A percentile compares a stretch with the other conserved stretches of the same genome.
These are phyloP conservation scores for Endoconidiophora polonica DNA, from an alignment of 2,329 filamentous ascomycete species.

Conservation along the genomic window DNA sequence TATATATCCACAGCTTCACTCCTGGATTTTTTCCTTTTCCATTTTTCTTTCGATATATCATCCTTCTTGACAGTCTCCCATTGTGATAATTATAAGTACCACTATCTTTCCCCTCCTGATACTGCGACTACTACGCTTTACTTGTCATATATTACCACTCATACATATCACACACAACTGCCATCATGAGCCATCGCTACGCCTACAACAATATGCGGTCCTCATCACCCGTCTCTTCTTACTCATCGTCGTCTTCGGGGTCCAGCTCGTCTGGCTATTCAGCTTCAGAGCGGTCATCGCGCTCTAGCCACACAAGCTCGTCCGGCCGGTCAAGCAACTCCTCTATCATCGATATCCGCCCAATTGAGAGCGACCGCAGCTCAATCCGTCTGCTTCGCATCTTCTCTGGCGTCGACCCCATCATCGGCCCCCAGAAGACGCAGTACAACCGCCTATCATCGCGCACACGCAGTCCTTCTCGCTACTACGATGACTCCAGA, in stretches of 20 bases:
- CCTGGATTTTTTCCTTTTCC: too few species aligned
- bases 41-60: not conserved
- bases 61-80: not conserved
- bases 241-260: conserved; percentile 2
- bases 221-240: not conserved
- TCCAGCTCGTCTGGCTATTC: conserved; percentile 5
- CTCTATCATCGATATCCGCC: not conserved
- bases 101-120: not conserved
- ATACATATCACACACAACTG: not conserved
- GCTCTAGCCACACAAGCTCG: not conserved
- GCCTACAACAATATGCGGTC: too few species aligned
- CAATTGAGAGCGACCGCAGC: conserved; percentile 5
- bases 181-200: conserved; percentile 5
- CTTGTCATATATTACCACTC: not conserved
- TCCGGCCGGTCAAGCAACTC: not conserved
- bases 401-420: conserved; percentile 13
- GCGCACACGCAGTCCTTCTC: not conserved
- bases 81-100: not conserved
- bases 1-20: too few species aligned
- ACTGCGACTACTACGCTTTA: not conserved
- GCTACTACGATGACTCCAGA: not conserved
- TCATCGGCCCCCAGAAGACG: conserved; percentile 4
- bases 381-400: conserved; percentile 12
- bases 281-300: not conserved
- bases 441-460: not conserved